Base-by-base conservation (phyloP, 1,284 basidiomycete species). In the Gymnopus androsaceus region DNA sequence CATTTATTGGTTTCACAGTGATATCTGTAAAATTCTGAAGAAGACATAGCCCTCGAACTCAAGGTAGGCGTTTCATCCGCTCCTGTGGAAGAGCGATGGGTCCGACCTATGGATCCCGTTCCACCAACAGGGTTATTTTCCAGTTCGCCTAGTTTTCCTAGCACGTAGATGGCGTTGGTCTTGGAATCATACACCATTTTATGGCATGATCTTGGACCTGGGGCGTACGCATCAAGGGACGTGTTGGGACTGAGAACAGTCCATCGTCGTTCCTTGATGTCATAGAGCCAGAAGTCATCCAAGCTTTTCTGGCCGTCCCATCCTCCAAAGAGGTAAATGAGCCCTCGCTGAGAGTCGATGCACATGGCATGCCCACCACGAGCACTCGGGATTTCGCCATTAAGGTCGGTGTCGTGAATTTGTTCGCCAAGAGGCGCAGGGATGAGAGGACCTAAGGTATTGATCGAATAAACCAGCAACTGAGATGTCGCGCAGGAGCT, bases 281-380 rank as follows among this genome's bases (percentile, higher is more conserved):
- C 77, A 68, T 90, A 94, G 40, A 79, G 77, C 91, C 91, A 93
- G 57, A 94, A 85, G 67, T 94, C 92, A 60, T 88, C 85, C 14
- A 94, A 74, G 56, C 83, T 85, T 58, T 79, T 85, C 55, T 80
- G 69, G 2, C 92, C 91, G 60, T 92, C 83, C 83, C 85, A 94
- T 0, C 92, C 92, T 1, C 92, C 92, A 58, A 91, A 84, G 15
- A 94, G 75, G 66, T 92, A 93, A 12, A 92, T 83, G 42, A 81
- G 69, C 4, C 83, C 80, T 36, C 80, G 78, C 11, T 78, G 75
- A 28, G 80, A 72, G 66, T 94, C 91, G 60, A 93, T 81, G 63
- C 88, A 91, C 87, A 92, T 90, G 23, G 89, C 85, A 62, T 93
- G 90, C 0, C 91, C 92, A 17, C 90, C 89, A 1, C 91, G 81